Evolutionary conservation across 441 rosid species (phyloP).

Genomic region (Pelargonium citronellum): DNA sequence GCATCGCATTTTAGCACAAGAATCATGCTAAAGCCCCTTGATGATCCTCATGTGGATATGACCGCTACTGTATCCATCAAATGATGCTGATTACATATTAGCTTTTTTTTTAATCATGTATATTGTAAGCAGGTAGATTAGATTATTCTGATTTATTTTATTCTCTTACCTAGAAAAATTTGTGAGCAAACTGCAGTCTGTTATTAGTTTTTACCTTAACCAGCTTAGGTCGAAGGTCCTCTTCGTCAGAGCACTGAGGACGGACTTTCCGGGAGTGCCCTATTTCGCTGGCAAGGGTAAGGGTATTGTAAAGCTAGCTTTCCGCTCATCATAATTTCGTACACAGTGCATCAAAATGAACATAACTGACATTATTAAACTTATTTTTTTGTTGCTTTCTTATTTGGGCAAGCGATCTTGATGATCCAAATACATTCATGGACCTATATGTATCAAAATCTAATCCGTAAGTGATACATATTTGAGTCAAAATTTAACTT

Average conservation of each 20-base stretch:
- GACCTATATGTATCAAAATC: constrained; percentile 72
- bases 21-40: constrained; percentile 75
- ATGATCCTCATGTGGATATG: constrained; percentile 88
- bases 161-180: neutral
- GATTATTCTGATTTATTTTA: neutral
- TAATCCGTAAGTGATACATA: constrained; percentile 52
- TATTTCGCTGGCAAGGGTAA: constrained; percentile 84
- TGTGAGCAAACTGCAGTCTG: neutral
- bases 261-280: constrained; percentile 56
- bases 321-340: neutral
- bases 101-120: neutral
- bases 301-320: neutral
- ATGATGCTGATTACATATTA: neutral
- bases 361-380: neutral
- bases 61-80: constrained; percentile 68
- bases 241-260: constrained; percentile 50
- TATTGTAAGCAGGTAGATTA: neutral
- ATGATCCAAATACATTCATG: constrained; percentile 83
- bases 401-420: constrained; percentile 52
- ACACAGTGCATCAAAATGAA: neutral
- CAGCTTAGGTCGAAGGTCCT: constrained; percentile 57
- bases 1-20: constrained; percentile 60
- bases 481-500: neutral
- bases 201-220: constrained; percentile 24
- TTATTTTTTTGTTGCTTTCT: neutral